Evolutionary conservation across 805 yeast genomes (phyloP).

Genomic region (Suhomyces sp.): DNA sequence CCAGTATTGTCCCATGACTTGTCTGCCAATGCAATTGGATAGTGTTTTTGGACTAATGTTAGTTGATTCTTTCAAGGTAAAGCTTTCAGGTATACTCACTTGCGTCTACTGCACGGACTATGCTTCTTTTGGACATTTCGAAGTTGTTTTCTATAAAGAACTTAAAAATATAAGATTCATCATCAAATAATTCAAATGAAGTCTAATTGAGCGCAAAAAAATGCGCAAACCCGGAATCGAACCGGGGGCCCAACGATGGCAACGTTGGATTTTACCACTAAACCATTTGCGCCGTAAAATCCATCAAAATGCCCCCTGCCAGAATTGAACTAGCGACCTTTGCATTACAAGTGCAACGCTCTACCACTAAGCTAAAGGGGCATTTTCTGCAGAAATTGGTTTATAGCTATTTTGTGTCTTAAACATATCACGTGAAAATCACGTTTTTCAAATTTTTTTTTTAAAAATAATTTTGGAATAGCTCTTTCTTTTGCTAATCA

Average conservation of each 20-base stretch:
- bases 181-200: neutral
- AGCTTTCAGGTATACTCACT: conserved; percentile 25
- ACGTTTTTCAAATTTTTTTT: too few relatives aligned
- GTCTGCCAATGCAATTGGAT: conserved; percentile 82
- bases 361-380: conserved; percentile 99
- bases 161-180: neutral
- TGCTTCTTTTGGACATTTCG: conserved; percentile 43
- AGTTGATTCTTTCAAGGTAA: neutral
- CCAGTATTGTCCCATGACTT: conserved; percentile 96
- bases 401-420: too few relatives aligned
- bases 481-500: too few relatives aligned
- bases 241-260: conserved; percentile 8
- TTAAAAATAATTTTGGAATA: too few relatives aligned
- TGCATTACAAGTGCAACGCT: conserved; percentile 99
- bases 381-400: too few relatives aligned
- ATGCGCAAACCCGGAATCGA: conserved; percentile 8
- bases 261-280: conserved; percentile 7
- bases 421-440: too few relatives aligned
- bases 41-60: conserved; percentile 61
- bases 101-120: conserved; percentile 40
- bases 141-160: neutral
- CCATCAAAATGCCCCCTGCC: conserved; percentile 35
- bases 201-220: neutral
- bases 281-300: conserved; percentile 8
- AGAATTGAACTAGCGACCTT: conserved; percentile 38